Evolutionary conservation across 2,329 filamentous ascomycete species (phyloP).

Genomic region (Fusarium staphyleae): DNA sequence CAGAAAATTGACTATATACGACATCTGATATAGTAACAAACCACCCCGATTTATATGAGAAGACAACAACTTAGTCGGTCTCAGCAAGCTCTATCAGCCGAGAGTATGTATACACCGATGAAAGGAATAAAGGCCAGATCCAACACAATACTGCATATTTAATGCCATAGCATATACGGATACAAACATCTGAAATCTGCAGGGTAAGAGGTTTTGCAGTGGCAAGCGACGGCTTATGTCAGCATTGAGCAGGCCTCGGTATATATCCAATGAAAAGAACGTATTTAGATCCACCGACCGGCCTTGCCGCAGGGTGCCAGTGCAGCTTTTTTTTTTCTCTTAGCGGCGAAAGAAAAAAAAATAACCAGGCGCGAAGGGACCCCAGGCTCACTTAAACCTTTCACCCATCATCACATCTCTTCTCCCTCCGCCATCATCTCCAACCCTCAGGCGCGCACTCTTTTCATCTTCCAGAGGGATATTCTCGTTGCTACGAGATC

Average conservation of each 20-base stretch:
- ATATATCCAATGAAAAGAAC: slow-evolving; percentile 3
- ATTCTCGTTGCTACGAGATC: slow-evolving; percentile 33
- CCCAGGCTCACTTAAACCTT: slow-evolving; percentile 38
- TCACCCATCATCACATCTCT: slow-evolving; percentile 37
- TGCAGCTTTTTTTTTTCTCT: slow-evolving; percentile 34
- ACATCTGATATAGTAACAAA: too few species aligned
- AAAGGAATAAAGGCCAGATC: too few species aligned
- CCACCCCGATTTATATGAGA: too few species aligned
- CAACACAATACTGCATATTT: too few species aligned
- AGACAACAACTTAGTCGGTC: too few species aligned
- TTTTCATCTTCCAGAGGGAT: slow-evolving; percentile 38
- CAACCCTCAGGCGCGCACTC: slow-evolving; percentile 42
- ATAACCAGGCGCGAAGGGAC: slow-evolving; percentile 35
- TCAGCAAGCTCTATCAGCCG: too few species aligned
- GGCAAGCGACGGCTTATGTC: slow-evolving; percentile 18
- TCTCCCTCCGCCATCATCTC: slow-evolving; percentile 38
- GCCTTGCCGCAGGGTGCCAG: slow-evolving; percentile 36
- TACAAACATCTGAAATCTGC: too few species aligned
- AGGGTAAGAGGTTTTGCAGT: slow-evolving; percentile 2
- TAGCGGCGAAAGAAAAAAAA: slow-evolving; percentile 43
- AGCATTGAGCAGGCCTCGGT: slow-evolving; percentile 1
- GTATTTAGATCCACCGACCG: slow-evolving; percentile 7
- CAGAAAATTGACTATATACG: too few species aligned
- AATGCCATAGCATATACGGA: too few species aligned
- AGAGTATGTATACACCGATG: too few species aligned